Evolutionary conservation across 164 flowering plant genomes (phyloP), one percentile per base, ranked within the genome.

Genomic region (Aristolochia contorta): DNA sequence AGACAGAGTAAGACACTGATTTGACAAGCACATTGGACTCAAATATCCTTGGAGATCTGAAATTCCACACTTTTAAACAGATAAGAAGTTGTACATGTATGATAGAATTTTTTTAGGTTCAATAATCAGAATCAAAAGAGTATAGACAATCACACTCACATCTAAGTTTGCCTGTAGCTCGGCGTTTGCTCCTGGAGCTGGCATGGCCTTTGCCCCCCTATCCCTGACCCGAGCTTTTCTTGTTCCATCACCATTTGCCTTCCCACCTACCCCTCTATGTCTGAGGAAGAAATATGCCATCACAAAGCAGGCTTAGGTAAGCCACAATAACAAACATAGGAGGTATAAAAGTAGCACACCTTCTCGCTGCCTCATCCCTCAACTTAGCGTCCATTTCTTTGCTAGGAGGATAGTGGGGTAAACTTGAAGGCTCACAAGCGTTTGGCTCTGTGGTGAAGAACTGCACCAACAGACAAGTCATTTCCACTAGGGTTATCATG

Each of bases 131-230:
- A 18, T 49, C 22, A 49, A 49, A 12, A 18, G 20, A 19, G 30
- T 18, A 15, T 18, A 8, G 45, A 19, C 12, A 33, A 48, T 20
- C 24, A 46, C 18, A 68, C 96, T 50, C 84, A 91, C 97, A 79
- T 91, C 97, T 58, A 91, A 73, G 72, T 91, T 91, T 46, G 73
- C 56, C 77, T 81, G 93, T 57, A 78, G 76, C 73, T 91, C 96
- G 16, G 97, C 97, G 77, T 91, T 91, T 62, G 93, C 96, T 71
- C 84, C 97, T 16, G 96, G 97, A 65, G 90, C 96, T 20, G 97
- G 96, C 61, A 84, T 47, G 14, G 92, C 95, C 59, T 90, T 78
- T 56, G 81, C 70, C 56, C 66, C 71, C 21, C 85, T 77, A 43
- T 86, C 86, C 65, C 83, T 91, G 30, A 37, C 57, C 64, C 86